These are phyloP conservation scores for Pseudogymnoascus sp. DNA, from an alignment of 2,329 filamentous ascomycete species.

Conservation along the genomic window DNA sequence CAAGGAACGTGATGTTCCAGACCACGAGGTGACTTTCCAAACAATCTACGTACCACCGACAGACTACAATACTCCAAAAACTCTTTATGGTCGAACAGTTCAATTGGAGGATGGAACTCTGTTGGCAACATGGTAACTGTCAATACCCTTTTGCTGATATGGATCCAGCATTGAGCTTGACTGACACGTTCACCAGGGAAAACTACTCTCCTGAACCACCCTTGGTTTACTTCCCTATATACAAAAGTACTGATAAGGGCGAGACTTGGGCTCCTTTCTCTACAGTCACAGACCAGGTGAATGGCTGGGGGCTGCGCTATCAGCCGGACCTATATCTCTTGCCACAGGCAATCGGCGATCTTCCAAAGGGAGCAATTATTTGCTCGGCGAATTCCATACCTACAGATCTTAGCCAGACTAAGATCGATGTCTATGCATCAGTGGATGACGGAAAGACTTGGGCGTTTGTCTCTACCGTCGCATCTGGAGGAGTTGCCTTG, in stretches of 20 bases:
- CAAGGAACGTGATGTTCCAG: not conserved
- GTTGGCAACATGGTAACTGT: constrained; percentile 39
- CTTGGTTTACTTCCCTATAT: constrained; percentile 39
- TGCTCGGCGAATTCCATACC: constrained; percentile 35
- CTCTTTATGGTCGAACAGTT: constrained; percentile 21
- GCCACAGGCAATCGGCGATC: constrained; percentile 47
- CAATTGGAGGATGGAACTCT: constrained; percentile 29
- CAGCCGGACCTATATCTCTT: constrained; percentile 60
- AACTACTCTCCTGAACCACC: constrained; percentile 11
- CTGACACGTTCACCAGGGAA: constrained; percentile 10
- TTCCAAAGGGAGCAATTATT: constrained; percentile 52
- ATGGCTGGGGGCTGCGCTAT: constrained; percentile 55
- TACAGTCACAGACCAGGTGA: constrained; percentile 51
- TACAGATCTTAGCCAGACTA: constrained; percentile 48
- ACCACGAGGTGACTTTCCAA: constrained; percentile 5
- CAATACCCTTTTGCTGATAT: not conserved
- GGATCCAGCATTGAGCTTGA: not conserved
- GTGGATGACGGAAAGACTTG: constrained; percentile 50
- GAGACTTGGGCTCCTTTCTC: constrained; percentile 53
- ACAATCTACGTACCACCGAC: constrained; percentile 12
- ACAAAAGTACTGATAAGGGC: constrained; percentile 41
- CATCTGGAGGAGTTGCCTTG: constrained; percentile 48
- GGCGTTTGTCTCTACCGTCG: constrained; percentile 58
- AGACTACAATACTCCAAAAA: constrained; percentile 13
- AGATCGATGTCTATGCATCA: constrained; percentile 61